A percentile compares a stretch with the other conserved stretches of the same genome.
These are phyloP conservation scores for Jaltomata sinuosa DNA, from an alignment of 257 asterid genomes.

Conservation along the genomic window DNA sequence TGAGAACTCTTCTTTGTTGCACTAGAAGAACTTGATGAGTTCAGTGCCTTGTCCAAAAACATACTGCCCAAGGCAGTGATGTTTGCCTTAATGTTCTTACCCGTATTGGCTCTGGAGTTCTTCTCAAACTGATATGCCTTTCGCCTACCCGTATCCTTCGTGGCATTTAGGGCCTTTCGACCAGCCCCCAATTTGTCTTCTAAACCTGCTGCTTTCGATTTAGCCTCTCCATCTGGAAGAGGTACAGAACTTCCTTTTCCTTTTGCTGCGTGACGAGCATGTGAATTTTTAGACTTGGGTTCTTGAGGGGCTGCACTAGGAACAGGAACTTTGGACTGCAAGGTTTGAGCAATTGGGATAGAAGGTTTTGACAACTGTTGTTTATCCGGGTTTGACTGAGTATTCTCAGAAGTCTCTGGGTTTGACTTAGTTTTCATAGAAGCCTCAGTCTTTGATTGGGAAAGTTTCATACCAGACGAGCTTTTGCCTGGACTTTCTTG, in stretches of 20 bases:
- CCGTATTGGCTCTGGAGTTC: constrained; percentile 36
- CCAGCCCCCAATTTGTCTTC: constrained; percentile 37
- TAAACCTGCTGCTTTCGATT: constrained; percentile 9
- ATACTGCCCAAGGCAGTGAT: constrained; percentile 59
- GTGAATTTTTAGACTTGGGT: constrained; percentile 9
- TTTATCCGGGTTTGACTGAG: constrained; percentile 15
- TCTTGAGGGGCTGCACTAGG: constrained; percentile 10
- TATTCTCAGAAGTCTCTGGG: constrained; percentile 21
- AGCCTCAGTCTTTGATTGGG: constrained; percentile 15
- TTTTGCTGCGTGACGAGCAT: constrained; percentile 7
- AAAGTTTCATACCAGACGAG: not conserved
- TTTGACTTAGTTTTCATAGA: constrained; percentile 14
- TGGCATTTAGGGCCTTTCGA: constrained; percentile 33
- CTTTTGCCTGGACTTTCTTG: constrained; percentile 20
- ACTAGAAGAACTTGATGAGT: constrained; percentile 34
- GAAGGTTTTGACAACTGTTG: constrained; percentile 8
- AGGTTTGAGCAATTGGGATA: constrained; percentile 10
- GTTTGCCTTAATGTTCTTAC: constrained; percentile 65
- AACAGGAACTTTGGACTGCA: constrained; percentile 15
- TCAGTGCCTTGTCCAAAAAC: constrained; percentile 48
- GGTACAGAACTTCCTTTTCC: constrained; percentile 20
- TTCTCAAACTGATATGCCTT: constrained; percentile 57
- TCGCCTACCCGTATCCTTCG: constrained; percentile 56
- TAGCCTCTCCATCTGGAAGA: constrained; percentile 29
- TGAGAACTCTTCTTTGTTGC: constrained; percentile 22